phyloP scores from a whole-genome alignment of 2,329 filamentous ascomycete genomes.

The Dactylellina parvicollis region DNA sequence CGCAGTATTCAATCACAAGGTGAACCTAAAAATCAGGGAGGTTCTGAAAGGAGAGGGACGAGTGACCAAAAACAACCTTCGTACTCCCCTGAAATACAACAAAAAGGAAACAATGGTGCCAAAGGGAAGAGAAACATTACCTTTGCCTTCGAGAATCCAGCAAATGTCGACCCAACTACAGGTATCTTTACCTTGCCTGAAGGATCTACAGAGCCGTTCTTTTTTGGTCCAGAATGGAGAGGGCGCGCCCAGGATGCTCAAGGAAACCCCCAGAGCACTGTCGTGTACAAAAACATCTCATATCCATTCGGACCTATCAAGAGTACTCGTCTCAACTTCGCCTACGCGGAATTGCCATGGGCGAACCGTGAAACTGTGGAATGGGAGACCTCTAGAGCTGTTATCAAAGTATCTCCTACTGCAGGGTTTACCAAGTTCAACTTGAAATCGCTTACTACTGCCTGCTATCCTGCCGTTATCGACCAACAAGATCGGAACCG shows the following conservation, averaged over 20 bases:
- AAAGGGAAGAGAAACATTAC: conserved; percentile 13
- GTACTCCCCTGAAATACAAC: background rate
- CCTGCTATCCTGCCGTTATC: conserved; percentile 14
- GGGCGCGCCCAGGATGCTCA: conserved; percentile 34
- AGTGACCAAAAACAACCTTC: background rate
- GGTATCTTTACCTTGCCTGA: conserved; percentile 13
- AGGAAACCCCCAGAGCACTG: conserved; percentile 12
- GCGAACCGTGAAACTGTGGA: background rate
- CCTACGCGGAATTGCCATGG: conserved; percentile 32
- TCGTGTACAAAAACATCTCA: conserved; percentile 10
- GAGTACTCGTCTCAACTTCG: conserved; percentile 16
- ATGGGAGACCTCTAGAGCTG: background rate
- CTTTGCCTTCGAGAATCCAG: conserved; percentile 9
- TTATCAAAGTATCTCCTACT: conserved; percentile 10
- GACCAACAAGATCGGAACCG: conserved; percentile 3
- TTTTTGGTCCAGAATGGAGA: conserved; percentile 26
- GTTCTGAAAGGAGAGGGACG: background rate
- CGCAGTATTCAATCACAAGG: background rate
- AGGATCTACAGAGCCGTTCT: conserved; percentile 17
- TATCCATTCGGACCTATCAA: conserved; percentile 24
- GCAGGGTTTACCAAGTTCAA: background rate
- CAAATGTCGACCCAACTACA: conserved; percentile 10
- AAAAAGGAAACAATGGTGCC: background rate
- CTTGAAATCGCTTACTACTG: background rate
- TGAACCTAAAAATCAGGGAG: background rate